Conservation (phyloP, 441 rosid species). For the Mallotus japonicus region DNA sequence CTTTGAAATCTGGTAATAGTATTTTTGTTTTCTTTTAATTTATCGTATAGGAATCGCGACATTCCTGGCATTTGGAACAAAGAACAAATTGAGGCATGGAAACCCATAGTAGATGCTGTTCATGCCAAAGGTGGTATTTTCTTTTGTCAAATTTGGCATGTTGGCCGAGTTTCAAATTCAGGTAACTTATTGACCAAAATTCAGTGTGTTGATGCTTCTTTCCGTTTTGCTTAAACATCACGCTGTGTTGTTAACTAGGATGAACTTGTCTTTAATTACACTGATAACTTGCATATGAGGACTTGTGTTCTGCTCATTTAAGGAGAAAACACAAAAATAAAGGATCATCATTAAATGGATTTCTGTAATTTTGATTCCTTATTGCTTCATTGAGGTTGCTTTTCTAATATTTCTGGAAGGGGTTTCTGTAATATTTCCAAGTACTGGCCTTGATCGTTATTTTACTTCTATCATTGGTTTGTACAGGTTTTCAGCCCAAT, state of each 20-base stretch:
- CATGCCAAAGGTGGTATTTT: slow-evolving; percentile 66
- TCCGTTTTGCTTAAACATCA: no score
- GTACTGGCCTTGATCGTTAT: slow-evolving; percentile 3
- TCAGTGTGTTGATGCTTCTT: neutral
- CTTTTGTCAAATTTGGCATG: slow-evolving; percentile 78
- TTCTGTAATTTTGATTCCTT: no score
- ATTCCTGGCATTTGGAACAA: slow-evolving; percentile 65
- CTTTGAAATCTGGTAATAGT: neutral
- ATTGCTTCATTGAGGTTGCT: no score
- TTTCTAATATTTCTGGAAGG: no score
- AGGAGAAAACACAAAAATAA: no score
- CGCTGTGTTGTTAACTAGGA: neutral
- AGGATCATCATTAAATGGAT: no score
- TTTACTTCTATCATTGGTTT: slow-evolving; percentile 9
- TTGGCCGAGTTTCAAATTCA: slow-evolving; percentile 65
- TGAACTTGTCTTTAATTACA: neutral
- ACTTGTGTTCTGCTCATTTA: no score
- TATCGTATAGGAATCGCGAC: slow-evolving; percentile 48
- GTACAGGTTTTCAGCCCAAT: slow-evolving; percentile 32
- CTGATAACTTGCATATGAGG: no score
- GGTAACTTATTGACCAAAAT: slow-evolving; percentile 28
- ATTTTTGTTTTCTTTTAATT: neutral
- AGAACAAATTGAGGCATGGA: slow-evolving; percentile 76
- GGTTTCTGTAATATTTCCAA: no score
- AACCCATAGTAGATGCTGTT: slow-evolving; percentile 62